Evolutionary conservation across 805 yeast species (phyloP).

Genomic region (Maudiozyma serrabonitensis): DNA sequence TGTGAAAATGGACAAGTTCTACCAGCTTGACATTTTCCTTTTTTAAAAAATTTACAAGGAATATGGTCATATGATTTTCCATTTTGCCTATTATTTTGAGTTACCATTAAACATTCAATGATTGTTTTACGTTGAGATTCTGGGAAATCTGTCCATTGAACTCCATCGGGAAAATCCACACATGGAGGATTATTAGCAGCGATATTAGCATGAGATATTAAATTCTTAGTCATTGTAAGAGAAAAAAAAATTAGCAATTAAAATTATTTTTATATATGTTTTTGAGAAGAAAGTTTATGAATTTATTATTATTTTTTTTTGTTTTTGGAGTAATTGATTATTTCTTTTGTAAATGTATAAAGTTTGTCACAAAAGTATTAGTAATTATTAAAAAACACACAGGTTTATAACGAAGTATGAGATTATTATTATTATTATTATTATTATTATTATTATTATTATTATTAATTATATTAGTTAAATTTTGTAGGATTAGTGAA

Average conservation of each 20-base stretch:
- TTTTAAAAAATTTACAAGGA: constrained; percentile 88
- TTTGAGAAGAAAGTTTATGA: no score
- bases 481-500: no score
- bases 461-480: no score
- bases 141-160: constrained; percentile 7
- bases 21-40: constrained; percentile 95
- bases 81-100: constrained; percentile 17
- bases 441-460: no score
- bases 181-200: background rate
- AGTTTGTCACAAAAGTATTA: no score
- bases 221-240: background rate
- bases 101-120: constrained; percentile 20
- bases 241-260: background rate
- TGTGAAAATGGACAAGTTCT: constrained; percentile 86
- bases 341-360: no score
- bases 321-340: no score
- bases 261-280: background rate
- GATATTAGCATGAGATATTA: background rate
- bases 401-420: no score
- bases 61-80: constrained; percentile 52
- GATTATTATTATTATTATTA: no score
- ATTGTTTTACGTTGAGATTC: constrained; percentile 22
- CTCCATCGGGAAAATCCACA: background rate
- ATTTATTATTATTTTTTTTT: no score
- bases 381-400: no score